Conservation (phyloP, 148 eudicot species). For the Amaranthus palmeri region DNA sequence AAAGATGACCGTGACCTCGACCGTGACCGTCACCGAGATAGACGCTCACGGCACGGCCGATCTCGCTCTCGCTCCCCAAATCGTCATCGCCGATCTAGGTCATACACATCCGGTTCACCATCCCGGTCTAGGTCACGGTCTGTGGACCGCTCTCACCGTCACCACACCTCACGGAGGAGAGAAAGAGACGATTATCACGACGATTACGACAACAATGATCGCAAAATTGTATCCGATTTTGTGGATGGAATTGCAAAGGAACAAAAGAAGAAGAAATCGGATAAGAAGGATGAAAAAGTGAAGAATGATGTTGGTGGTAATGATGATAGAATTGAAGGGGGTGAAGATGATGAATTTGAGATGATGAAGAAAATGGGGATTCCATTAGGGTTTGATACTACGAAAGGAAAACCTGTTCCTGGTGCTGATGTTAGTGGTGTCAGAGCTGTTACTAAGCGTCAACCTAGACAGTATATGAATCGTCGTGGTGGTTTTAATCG, state of each 20-base stretch:
- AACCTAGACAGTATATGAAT: constrained; percentile 96
- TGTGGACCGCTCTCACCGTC: constrained; percentile 40
- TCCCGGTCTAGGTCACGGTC: constrained; percentile 51
- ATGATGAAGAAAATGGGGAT: constrained; percentile 96
- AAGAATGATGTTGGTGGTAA: constrained; percentile 18
- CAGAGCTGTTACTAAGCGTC: constrained; percentile 81
- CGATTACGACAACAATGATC: constrained; percentile 35
- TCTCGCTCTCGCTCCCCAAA: constrained; percentile 31
- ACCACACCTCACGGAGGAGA: constrained; percentile 39
- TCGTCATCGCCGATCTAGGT: constrained; percentile 37
- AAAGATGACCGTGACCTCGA: constrained; percentile 43
- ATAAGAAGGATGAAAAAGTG: constrained; percentile 10
- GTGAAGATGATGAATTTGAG: constrained; percentile 68
- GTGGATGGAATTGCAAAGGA: constrained; percentile 55
- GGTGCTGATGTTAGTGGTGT: constrained; percentile 85
- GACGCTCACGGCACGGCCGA: constrained; percentile 36
- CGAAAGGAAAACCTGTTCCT: constrained; percentile 81
- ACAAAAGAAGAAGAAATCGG: constrained; percentile 38
- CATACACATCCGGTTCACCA: constrained; percentile 25
- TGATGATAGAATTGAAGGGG: constrained; percentile 19
- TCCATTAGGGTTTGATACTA: constrained; percentile 82
- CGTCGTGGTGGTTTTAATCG: constrained; percentile 93
- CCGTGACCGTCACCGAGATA: constrained; percentile 33
- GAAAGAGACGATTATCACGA: constrained; percentile 39
- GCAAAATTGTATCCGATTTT: constrained; percentile 41